Evolutionary conservation across 2,329 filamentous ascomycete species (phyloP).

Genomic region (Acarospora socialis): DNA sequence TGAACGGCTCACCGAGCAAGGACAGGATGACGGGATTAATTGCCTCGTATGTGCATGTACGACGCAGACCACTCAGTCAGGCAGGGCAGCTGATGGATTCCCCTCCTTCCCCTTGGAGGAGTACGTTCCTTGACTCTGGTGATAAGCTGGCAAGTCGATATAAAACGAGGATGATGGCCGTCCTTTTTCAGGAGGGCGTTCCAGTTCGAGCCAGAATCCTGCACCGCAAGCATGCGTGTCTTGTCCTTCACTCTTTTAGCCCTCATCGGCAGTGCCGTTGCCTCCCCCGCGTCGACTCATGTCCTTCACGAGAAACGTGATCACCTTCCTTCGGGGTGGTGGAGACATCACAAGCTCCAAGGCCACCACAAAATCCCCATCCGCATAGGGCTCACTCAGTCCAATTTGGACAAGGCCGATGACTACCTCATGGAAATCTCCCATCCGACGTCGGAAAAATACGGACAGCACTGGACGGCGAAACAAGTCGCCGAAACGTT

Average conservation of each 20-base stretch:
- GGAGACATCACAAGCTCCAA: slow-evolving; percentile 24
- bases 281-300: slow-evolving; percentile 22
- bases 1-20: too few species aligned
- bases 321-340: slow-evolving; percentile 22
- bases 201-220: slow-evolving; percentile 5
- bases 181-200: too few species aligned
- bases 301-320: slow-evolving; percentile 31
- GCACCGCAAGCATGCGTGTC: slow-evolving; percentile 7
- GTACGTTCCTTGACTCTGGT: too few species aligned
- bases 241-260: slow-evolving; percentile 8
- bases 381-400: slow-evolving; percentile 33
- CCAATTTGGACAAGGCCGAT: slow-evolving; percentile 31
- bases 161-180: too few species aligned
- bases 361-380: slow-evolving; percentile 27
- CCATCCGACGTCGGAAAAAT: slow-evolving; percentile 27
- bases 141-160: too few species aligned
- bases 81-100: too few species aligned
- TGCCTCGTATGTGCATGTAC: too few species aligned
- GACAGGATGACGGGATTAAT: too few species aligned
- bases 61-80: too few species aligned
- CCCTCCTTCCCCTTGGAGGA: too few species aligned
- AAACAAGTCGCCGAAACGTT: slow-evolving; percentile 31
- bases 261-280: slow-evolving; percentile 12
- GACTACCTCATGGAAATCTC: slow-evolving; percentile 33
- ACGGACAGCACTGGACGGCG: slow-evolving; percentile 29